phyloP scores from a whole-genome alignment of 495 filamentous ascomycete species.

The Aspergillus cavernicola region DNA sequence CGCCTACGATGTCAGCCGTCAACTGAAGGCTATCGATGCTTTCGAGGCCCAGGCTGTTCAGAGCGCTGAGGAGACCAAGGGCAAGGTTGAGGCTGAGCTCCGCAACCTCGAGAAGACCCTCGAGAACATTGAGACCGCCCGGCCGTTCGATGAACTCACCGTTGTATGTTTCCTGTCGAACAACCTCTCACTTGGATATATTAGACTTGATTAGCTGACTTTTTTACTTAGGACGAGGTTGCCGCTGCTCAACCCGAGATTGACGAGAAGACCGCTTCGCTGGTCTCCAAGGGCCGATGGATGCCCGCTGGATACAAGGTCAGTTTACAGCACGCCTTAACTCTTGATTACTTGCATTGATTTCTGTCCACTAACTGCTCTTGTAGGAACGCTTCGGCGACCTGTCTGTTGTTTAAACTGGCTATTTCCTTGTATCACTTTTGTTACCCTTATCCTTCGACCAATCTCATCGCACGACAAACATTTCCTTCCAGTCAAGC shows the following conservation, averaged over 20 bases:
- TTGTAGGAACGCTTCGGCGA: constrained; percentile 98
- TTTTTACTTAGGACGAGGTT: constrained; percentile 75
- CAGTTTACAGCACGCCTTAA: constrained; percentile 25
- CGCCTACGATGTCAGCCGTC: constrained; percentile 83
- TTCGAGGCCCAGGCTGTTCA: constrained; percentile 96
- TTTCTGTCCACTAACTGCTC: constrained; percentile 4
- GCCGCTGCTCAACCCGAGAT: constrained; percentile 88
- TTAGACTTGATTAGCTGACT: constrained; percentile 16
- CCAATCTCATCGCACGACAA: constrained; percentile 36
- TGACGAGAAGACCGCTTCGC: constrained; percentile 85
- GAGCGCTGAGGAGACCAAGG: constrained; percentile 95
- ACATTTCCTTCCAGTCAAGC: constrained; percentile 34
- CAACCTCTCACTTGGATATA: background rate
- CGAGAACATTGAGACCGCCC: constrained; percentile 92
- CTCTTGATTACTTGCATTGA: background rate
- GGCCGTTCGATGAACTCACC: constrained; percentile 95
- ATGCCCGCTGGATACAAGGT: constrained; percentile 97
- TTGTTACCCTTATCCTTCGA: constrained; percentile 31
- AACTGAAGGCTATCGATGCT: constrained; percentile 94
- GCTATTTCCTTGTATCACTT: constrained; percentile 23
- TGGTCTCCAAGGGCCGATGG: constrained; percentile 97
- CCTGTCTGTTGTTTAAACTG: constrained; percentile 77
- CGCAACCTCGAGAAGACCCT: constrained; percentile 88
- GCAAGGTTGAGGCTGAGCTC: constrained; percentile 88
- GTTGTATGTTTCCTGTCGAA: constrained; percentile 66